Evolutionary conservation across 495 filamentous ascomycete genomes (phyloP).

Genomic region (Lasiosphaeria miniovina): DNA sequence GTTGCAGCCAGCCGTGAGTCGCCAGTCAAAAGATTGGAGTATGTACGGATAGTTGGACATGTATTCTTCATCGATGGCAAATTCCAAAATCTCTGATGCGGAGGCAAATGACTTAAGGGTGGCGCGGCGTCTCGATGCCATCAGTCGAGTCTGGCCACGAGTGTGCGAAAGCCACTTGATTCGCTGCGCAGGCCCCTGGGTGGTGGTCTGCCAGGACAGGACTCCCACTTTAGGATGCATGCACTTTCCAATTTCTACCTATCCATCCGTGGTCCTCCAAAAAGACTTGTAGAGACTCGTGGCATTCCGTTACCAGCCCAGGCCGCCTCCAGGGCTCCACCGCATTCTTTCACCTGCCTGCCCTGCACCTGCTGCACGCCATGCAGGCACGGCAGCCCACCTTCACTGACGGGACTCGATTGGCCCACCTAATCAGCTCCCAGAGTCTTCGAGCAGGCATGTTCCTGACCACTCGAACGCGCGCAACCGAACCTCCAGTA

Average conservation of each 20-base stretch:
- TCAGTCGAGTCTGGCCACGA: not conserved
- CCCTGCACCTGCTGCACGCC: not conserved
- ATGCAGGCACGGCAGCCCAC: slow-evolving; percentile 1
- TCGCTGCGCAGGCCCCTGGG: not conserved
- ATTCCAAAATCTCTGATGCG: too few relatives aligned
- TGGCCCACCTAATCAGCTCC: not conserved
- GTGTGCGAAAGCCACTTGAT: not conserved
- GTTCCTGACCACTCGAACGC: too few relatives aligned
- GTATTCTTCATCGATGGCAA: too few relatives aligned
- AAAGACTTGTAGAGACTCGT: not conserved
- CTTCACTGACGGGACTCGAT: not conserved
- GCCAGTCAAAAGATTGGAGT: too few relatives aligned
- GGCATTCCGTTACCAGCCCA: slow-evolving; percentile 1
- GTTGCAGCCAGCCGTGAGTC: too few relatives aligned
- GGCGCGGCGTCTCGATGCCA: not conserved
- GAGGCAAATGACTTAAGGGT: too few relatives aligned
- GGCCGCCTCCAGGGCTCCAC: not conserved
- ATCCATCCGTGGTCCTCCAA: too few relatives aligned
- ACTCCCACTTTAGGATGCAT: not conserved
- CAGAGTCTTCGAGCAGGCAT: not conserved
- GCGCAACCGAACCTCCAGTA: too few relatives aligned
- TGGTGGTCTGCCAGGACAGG: not conserved
- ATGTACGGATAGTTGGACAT: too few relatives aligned
- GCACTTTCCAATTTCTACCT: not conserved
- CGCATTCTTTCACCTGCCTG: too few relatives aligned